Evolutionary conservation across 2,329 filamentous ascomycete species (phyloP), one percentile per base, ranked within the genome.

Genomic region (Pyricularia grisea): DNA sequence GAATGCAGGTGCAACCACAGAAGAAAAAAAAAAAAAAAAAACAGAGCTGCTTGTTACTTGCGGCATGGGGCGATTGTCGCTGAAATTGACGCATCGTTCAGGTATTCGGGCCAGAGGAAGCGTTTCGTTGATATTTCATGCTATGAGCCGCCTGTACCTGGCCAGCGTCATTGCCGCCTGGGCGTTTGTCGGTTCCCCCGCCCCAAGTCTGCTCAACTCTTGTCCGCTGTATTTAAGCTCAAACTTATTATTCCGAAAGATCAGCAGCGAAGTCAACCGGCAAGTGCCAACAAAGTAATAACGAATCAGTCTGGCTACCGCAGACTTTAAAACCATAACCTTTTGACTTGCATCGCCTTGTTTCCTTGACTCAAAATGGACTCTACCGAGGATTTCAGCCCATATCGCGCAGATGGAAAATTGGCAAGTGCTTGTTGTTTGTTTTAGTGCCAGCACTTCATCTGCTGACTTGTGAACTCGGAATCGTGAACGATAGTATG

Each of bases 381-480:
- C 67, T 73, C 73, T 2, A 75, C 81, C 1, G 79, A 82, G 71
- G 81, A 85, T 69, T 87, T 87, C 74, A 87, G 84, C 28, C 85
- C 85, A 0, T 88, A 87, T 74, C 78, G 85, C 69, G 69, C 81
- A 4, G 85, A 88, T 77, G 85, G 85, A 58, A 88, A 88, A 75
- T 79, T 87, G 65, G 83, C 84, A 71, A 70, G 81, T 78, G 7
- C 9, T 28, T 23, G 7, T 31, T 60, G 10, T 31, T 36, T 66
- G 64, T 69, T 12, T 14, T 66, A 3, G 17, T 4, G 11, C 17
- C 17, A 27, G 31, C 20, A n/a, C 25, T 20, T 33, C 66, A 67
- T 14, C 14, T 23, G 31, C 31, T 31, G 30, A 66, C n/a, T 66
- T 31, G 42, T 9, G 25, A 67, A 23, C 60, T 30, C 61, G 17